Conservation (phyloP, 768 basidiomycete species). For the Calocybe cyanea region DNA sequence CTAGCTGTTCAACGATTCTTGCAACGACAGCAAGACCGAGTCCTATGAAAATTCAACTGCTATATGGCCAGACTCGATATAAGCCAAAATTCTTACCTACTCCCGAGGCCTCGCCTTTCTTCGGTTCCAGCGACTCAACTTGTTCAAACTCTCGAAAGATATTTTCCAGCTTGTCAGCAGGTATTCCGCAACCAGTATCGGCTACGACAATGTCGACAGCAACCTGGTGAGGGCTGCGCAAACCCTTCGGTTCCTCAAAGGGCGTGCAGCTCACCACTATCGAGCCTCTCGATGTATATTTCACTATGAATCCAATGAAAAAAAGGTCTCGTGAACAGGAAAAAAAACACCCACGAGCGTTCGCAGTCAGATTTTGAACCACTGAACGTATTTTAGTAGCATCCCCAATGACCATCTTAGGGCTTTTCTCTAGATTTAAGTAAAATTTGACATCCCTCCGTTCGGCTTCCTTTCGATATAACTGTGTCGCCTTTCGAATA, state of each 20-base stretch:
- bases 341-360: slow-evolving; percentile 47
- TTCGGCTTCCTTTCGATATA: slow-evolving; percentile 65
- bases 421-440: slow-evolving; percentile 50
- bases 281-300: slow-evolving; percentile 61
- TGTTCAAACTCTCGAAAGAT: slow-evolving; percentile 82
- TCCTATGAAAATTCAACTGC: slow-evolving; percentile 29
- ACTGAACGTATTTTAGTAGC: slow-evolving; percentile 70
- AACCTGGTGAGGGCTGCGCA: slow-evolving; percentile 39
- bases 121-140: slow-evolving; percentile 52
- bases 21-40: slow-evolving; percentile 80
- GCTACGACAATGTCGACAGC: slow-evolving; percentile 68
- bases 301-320: slow-evolving; percentile 50
- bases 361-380: slow-evolving; percentile 74
- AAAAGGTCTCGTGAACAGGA: slow-evolving; percentile 1
- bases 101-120: slow-evolving; percentile 33
- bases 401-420: slow-evolving; percentile 67
- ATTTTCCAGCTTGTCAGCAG: slow-evolving; percentile 59
- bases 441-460: slow-evolving; percentile 58
- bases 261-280: slow-evolving; percentile 57
- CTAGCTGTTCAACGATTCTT: slow-evolving; percentile 73
- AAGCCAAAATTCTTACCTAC: slow-evolving; percentile 34
- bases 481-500: slow-evolving; percentile 56
- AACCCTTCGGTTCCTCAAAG: slow-evolving; percentile 48
- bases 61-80: neutral
- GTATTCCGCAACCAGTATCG: slow-evolving; percentile 74